Evolutionary conservation across 2,329 filamentous ascomycete species (phyloP).

Genomic region (Ascochyta clinopodiicola): DNA sequence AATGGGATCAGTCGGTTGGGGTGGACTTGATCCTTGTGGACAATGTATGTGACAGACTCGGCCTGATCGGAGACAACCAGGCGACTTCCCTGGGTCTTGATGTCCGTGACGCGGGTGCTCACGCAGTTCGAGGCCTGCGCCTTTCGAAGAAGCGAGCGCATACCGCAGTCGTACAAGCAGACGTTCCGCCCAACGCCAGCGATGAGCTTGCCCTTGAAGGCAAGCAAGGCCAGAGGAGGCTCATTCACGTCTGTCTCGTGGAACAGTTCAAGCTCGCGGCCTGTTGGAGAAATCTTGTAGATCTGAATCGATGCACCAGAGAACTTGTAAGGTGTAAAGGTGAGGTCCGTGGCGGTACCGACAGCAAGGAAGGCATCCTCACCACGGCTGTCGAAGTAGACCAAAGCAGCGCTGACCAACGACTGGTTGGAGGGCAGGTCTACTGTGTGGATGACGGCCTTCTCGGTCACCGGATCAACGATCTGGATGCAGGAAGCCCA

Average conservation of each 20-base stretch:
- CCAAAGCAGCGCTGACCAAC: conserved; percentile 82
- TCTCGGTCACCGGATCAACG: conserved; percentile 77
- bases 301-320: conserved; percentile 87
- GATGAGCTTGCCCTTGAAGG: conserved; percentile 88
- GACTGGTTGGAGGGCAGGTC: conserved; percentile 90
- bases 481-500: conserved; percentile 97
- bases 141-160: conserved; percentile 91
- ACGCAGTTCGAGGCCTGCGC: conserved; percentile 76
- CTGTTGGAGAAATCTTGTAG: conserved; percentile 86
- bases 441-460: conserved; percentile 76
- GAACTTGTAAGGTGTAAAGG: conserved; percentile 73
- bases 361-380: conserved; percentile 93
- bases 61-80: conserved; percentile 93
- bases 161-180: conserved; percentile 89
- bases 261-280: conserved; percentile 89
- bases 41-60: conserved; percentile 88
- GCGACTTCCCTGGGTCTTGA: conserved; percentile 89
- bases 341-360: conserved; percentile 90
- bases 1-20: conserved; percentile 94
- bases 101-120: conserved; percentile 81
- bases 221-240: conserved; percentile 86
- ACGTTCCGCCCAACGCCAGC: conserved; percentile 85
- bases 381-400: conserved; percentile 80
- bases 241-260: conserved; percentile 95
- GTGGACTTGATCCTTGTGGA: conserved; percentile 78